These are phyloP conservation scores for Oxyria digyna DNA, from an alignment of 148 eudicot genomes.

Conservation along the genomic window DNA sequence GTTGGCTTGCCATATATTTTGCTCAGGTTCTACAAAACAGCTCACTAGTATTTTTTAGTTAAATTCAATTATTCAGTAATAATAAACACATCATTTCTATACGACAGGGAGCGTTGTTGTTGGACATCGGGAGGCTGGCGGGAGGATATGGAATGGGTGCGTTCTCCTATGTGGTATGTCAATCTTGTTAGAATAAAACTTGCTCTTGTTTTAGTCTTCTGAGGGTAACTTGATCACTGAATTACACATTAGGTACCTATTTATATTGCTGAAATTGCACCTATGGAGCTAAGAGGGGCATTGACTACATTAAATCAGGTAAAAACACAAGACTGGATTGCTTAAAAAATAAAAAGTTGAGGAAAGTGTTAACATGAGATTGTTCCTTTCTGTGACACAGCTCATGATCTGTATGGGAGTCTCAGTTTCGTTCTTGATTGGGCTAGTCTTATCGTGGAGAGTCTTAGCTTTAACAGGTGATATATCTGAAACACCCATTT, in stretches of 20 bases:
- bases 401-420: slow-evolving; percentile 78
- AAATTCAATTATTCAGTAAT: background rate
- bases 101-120: slow-evolving; percentile 35
- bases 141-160: slow-evolving; percentile 98
- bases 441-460: slow-evolving; percentile 72
- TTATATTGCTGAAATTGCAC: slow-evolving; percentile 89
- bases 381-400: slow-evolving; percentile 20
- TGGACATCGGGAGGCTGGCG: slow-evolving; percentile 79
- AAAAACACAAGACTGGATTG: background rate
- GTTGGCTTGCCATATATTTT: slow-evolving; percentile 90
- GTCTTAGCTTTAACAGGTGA: slow-evolving; percentile 68
- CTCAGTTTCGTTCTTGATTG: slow-evolving; percentile 70
- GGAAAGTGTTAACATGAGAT: background rate
- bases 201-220: background rate
- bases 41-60: background rate
- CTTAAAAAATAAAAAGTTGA: background rate
- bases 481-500: slow-evolving; percentile 3
- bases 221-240: background rate
- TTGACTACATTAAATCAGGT: slow-evolving; percentile 86
- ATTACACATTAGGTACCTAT: slow-evolving; percentile 56
- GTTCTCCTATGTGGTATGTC: slow-evolving; percentile 79
- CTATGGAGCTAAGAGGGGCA: slow-evolving; percentile 78
- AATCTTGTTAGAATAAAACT: background rate
- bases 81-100: slow-evolving; percentile 1
- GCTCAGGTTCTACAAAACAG: slow-evolving; percentile 46